Conservation (phyloP, 2,329 filamentous ascomycete species). For the Biscogniauxia sp. region DNA sequence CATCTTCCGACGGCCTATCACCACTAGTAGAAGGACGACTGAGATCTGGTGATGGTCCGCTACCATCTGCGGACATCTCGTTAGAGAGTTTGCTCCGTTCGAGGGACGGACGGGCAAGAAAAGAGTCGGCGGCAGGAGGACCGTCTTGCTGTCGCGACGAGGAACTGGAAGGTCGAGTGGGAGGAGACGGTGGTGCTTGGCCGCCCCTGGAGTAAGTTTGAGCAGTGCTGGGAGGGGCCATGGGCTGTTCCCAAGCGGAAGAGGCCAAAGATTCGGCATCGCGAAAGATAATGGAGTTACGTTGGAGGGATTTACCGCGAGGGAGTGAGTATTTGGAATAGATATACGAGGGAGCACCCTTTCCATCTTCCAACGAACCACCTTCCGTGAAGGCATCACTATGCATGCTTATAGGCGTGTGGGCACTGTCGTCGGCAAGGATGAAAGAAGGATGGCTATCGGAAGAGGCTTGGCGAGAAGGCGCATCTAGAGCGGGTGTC, state of each 20-base stretch:
- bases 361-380: constrained; percentile 41
- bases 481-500: constrained; percentile 56
- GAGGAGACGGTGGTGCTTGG: constrained; percentile 59
- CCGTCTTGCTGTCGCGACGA: constrained; percentile 37
- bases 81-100: constrained; percentile 51
- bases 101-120: constrained; percentile 44
- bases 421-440: constrained; percentile 61
- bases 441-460: constrained; percentile 66
- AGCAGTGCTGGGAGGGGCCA: constrained; percentile 39
- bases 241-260: constrained; percentile 63
- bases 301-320: constrained; percentile 74
- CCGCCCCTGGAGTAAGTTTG: constrained; percentile 42
- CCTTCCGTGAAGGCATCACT: constrained; percentile 64
- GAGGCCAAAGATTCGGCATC: constrained; percentile 52
- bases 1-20: constrained; percentile 47
- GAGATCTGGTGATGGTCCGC: constrained; percentile 44
- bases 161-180: constrained; percentile 59
- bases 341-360: constrained; percentile 69
- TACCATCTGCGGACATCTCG: constrained; percentile 42
- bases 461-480: constrained; percentile 61
- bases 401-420: constrained; percentile 70
- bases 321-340: constrained; percentile 85
- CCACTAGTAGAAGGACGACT: constrained; percentile 46
- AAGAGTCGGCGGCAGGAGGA: constrained; percentile 38
- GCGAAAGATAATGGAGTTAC: constrained; percentile 59